Percentiles rank a stretch among this genome's conserved stretches.
Evolutionary conservation across 495 filamentous ascomycete genomes (phyloP).

Genomic region (Talaromyces trachyspermus): DNA sequence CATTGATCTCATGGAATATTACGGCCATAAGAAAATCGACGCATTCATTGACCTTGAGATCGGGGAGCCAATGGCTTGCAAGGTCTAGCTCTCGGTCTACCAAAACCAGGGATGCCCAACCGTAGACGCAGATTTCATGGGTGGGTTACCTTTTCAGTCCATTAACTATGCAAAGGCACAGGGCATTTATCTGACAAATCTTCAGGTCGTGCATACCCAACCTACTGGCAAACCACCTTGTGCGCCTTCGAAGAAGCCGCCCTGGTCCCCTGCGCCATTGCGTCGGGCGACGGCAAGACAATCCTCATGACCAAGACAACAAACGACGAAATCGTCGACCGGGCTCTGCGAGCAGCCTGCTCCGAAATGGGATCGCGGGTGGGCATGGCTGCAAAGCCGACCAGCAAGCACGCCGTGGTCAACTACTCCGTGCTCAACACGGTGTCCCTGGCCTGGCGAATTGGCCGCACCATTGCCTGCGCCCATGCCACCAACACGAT

Average conservation of each 20-base stretch:
- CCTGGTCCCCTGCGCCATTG: conserved; percentile 27
- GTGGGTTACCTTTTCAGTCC: neutral
- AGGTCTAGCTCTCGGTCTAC: conserved; percentile 19
- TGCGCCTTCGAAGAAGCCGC: conserved; percentile 22
- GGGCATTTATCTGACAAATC: neutral
- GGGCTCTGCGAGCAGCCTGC: conserved; percentile 22
- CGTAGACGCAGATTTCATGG: conserved; percentile 34
- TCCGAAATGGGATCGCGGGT: conserved; percentile 28
- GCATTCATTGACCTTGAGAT: conserved; percentile 28
- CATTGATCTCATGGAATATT: conserved; percentile 23
- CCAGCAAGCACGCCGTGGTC: conserved; percentile 18
- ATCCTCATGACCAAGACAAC: conserved; percentile 30
- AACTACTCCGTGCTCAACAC: conserved; percentile 29
- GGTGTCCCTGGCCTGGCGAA: conserved; percentile 36
- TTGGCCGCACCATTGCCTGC: conserved; percentile 41
- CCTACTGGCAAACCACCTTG: conserved; percentile 26
- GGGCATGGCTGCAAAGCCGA: conserved; percentile 24
- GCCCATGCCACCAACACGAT: conserved; percentile 35
- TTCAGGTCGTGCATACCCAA: conserved; percentile 25
- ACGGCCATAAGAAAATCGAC: conserved; percentile 17
- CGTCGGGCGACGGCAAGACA: conserved; percentile 27
- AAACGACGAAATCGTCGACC: conserved; percentile 26
- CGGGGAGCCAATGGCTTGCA: conserved; percentile 33
- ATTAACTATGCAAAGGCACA: neutral
- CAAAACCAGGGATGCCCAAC: conserved; percentile 21